Evolutionary conservation across 768 basidiomycete genomes (phyloP), one percentile per base, ranked within the genome.

Genomic region (Hygrocybe coccinea): DNA sequence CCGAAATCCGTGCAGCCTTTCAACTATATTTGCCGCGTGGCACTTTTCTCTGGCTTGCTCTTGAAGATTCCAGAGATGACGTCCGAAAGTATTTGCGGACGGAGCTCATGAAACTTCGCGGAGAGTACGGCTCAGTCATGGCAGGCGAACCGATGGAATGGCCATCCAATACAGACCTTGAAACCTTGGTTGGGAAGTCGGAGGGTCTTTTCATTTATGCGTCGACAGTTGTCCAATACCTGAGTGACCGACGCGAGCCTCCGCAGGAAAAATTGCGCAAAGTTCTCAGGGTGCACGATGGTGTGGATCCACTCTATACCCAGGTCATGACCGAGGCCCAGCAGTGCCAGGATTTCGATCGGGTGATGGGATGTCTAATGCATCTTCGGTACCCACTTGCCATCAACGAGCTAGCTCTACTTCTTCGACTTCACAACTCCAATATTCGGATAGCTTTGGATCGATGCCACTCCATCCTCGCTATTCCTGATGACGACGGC

Each of bases 1-100:
- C 56, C 5, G 64, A 67, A 50, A 69, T 72, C 25, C 3, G 62
- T 69, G n/a, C 56, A 46, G n/a, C 6, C 22, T 37, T 55, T 37
- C 24, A 29, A 33, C 15, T 24, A 6, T 33, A 47, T 24, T 19
- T n/a, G 3, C 34, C 33, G 10, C n/a, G 39, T 2, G 36, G 24
- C 14, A 15, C 46, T n/a, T 9, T 46, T 9, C 22, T 58, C 4
- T 51, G 44, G 22, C 53, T 58, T 9, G 25, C 25, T 22, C 15
- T 34, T n/a, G 29, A 50, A 9, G 57, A 58, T 24, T 53, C 57
- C 9, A 41, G 29, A 8, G 37, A 50, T 34, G 57, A 58, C 9
- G 53, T 58, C 6, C 52, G 57, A 12, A 15, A 43, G 14, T 58
- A 49, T 47, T 55, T 49, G 9, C 47, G 17, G 15, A 3, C n/a